A percentile compares a stretch with the other conserved stretches of the same genome.
phyloP scores from a whole-genome alignment of 441 rosid genomes.

The Eutrema salsugineum region DNA sequence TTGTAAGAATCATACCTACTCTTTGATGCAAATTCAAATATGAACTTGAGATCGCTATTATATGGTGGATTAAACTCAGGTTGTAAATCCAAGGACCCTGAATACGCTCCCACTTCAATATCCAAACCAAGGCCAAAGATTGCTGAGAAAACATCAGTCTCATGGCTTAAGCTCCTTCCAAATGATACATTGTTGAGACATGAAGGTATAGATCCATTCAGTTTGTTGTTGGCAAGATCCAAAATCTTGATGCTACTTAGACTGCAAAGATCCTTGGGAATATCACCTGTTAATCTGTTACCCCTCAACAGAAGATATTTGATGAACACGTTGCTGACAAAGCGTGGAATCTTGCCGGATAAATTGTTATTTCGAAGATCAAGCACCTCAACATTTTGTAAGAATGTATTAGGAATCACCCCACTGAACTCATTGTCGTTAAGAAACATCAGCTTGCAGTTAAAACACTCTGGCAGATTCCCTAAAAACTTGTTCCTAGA shows the following conservation, averaged over 20 bases:
- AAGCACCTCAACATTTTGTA: neutral
- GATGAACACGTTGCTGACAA: neutral
- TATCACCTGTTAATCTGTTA: neutral
- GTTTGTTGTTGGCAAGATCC: neutral
- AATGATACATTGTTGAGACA: neutral
- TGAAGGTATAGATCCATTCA: neutral
- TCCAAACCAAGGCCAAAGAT: neutral
- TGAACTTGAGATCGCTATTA: neutral
- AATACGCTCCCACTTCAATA: neutral
- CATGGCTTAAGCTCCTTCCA: neutral
- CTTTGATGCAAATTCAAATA: neutral
- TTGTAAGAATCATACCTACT: neutral
- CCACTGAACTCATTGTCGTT: neutral
- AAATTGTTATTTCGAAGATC: neutral
- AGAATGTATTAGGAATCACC: neutral
- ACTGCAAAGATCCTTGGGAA: neutral
- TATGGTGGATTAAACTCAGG: neutral
- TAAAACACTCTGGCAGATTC: neutral
- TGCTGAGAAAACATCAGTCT: neutral
- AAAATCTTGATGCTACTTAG: neutral
- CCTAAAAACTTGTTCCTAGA: conserved; percentile 13
- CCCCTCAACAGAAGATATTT: neutral
- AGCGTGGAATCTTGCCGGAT: neutral
- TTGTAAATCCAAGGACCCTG: neutral
- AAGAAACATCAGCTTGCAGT: neutral